Conservation (phyloP, 163 green algal species). For the Chlorella variabilis region DNA sequence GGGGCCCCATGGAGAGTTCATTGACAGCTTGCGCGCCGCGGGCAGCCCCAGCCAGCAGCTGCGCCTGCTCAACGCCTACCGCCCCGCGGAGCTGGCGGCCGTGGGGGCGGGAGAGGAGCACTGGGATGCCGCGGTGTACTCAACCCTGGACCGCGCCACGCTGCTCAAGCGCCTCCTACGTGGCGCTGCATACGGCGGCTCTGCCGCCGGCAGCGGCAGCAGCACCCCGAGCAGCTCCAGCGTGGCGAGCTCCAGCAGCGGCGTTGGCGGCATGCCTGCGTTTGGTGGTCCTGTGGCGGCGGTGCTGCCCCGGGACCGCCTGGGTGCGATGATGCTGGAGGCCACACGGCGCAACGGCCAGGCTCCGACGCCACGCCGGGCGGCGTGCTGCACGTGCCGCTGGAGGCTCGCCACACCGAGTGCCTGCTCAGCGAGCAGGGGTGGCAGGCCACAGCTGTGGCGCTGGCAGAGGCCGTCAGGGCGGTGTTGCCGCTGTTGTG, state of each 20-base stretch:
- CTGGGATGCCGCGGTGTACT: slow-evolving; percentile 57
- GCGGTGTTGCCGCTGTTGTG: slow-evolving; percentile 26
- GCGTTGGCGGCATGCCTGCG: background rate
- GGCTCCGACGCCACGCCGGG: background rate
- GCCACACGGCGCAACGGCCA: slow-evolving; percentile 32
- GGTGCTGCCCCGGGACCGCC: slow-evolving; percentile 63
- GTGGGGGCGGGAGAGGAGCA: slow-evolving; percentile 22
- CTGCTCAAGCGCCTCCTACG: slow-evolving; percentile 51
- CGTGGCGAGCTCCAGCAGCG: background rate
- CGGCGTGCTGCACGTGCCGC: slow-evolving; percentile 43
- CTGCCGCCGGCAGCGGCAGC: background rate
- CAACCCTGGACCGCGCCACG: slow-evolving; percentile 48
- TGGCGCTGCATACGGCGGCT: background rate
- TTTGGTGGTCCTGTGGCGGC: slow-evolving; percentile 63
- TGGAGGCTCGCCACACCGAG: slow-evolving; percentile 60
- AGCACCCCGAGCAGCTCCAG: background rate
- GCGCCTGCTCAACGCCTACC: slow-evolving; percentile 51
- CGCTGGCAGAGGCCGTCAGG: slow-evolving; percentile 16
- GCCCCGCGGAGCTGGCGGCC: slow-evolving; percentile 27
- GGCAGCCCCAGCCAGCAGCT: slow-evolving; percentile 48
- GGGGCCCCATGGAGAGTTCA: slow-evolving; percentile 56
- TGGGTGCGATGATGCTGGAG: slow-evolving; percentile 60
- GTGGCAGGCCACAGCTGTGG: slow-evolving; percentile 15
- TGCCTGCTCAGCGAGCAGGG: slow-evolving; percentile 36
- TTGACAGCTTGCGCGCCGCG: slow-evolving; percentile 49